Evolutionary conservation across 2,329 filamentous ascomycete species (phyloP).

Genomic region (Colletotrichum orbiculare): DNA sequence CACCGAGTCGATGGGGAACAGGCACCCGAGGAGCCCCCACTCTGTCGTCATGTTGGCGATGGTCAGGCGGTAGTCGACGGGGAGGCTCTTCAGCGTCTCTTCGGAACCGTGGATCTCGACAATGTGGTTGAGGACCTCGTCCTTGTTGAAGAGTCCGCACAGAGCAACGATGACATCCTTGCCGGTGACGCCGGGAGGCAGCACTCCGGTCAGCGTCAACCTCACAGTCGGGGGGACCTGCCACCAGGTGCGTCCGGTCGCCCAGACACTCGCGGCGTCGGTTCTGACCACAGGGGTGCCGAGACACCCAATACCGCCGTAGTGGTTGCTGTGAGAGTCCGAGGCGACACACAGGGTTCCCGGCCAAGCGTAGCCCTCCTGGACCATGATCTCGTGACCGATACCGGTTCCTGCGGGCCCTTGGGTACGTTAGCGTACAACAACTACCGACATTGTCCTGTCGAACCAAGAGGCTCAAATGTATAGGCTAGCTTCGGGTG

Average conservation of each 20-base stretch:
- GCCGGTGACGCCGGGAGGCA: conserved; percentile 85
- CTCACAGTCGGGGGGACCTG: conserved; percentile 87
- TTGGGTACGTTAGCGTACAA: too few species aligned
- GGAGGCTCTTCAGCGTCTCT: conserved; percentile 78
- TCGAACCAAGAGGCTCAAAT: too few species aligned
- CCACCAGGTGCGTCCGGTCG: conserved; percentile 87
- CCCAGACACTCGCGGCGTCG: conserved; percentile 88
- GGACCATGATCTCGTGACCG: conserved; percentile 89
- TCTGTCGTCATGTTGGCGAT: conserved; percentile 87
- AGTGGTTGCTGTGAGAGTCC: conserved; percentile 84
- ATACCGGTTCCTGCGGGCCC: conserved; percentile 79
- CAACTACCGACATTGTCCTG: too few species aligned
- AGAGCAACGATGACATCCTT: conserved; percentile 96
- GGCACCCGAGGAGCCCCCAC: conserved; percentile 74
- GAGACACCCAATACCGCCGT: conserved; percentile 81
- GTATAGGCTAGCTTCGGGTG: too few species aligned
- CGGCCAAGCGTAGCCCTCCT: conserved; percentile 86
- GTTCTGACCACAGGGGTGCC: conserved; percentile 83
- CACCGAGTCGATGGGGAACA: conserved; percentile 83
- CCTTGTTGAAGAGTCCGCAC: conserved; percentile 85
- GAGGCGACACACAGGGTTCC: conserved; percentile 84
- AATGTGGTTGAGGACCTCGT: conserved; percentile 90
- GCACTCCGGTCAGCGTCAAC: conserved; percentile 78
- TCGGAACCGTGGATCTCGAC: conserved; percentile 89
- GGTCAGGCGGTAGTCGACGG: conserved; percentile 78